Percentiles rank a stretch among this genome's conserved stretches.
Evolutionary conservation across 257 asterid genomes (phyloP).

Genomic region (Nicotiana knightiana): DNA sequence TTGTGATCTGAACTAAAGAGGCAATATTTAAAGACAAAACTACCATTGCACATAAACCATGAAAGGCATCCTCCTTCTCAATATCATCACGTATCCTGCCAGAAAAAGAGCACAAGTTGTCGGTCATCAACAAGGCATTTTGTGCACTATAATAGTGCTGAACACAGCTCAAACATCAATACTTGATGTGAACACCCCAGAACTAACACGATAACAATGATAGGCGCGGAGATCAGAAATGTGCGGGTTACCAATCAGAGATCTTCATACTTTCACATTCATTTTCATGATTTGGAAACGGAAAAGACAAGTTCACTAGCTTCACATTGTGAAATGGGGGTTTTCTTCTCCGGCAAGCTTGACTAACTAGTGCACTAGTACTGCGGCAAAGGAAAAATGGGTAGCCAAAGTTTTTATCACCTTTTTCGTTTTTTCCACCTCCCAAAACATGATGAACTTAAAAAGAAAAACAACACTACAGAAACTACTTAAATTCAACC

Average conservation of each 20-base stretch:
- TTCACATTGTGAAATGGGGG: background rate
- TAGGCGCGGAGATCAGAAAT: background rate
- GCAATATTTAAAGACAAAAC: constrained; percentile 6
- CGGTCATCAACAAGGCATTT: background rate
- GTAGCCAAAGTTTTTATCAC: background rate
- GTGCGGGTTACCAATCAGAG: background rate
- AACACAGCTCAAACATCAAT: background rate
- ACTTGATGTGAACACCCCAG: background rate
- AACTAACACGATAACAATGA: background rate
- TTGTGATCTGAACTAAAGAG: background rate
- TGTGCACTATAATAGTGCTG: background rate
- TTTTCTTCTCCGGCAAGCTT: constrained; percentile 1
- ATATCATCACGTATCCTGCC: constrained; percentile 93
- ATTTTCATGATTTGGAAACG: background rate
- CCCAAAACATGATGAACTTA: background rate
- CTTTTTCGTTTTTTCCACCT: background rate
- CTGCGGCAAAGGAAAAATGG: background rate
- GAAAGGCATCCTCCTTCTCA: constrained; percentile 96
- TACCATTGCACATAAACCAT: constrained; percentile 96
- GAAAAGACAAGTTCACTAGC: background rate
- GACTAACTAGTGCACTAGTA: background rate
- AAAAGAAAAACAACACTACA: background rate
- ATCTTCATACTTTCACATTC: background rate
- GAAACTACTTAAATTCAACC: background rate
- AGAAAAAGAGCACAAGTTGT: constrained; percentile 9